Conservation (phyloP, 164 flowering plant genomes). For the Annona cherimola region DNA sequence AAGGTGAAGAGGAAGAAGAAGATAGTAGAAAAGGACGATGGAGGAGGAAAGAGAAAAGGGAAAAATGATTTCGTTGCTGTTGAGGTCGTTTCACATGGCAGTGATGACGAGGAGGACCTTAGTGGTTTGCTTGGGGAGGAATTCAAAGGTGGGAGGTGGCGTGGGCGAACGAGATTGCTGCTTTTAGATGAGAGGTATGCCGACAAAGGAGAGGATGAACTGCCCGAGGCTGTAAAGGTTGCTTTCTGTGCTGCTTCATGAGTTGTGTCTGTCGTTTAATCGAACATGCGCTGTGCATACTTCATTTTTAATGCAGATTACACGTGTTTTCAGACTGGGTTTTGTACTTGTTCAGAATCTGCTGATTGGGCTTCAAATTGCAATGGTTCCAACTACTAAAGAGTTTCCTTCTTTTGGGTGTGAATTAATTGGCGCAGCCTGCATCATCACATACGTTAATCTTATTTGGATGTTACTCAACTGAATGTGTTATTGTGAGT, state of each 20-base stretch:
- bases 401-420: not conserved
- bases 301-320: not conserved
- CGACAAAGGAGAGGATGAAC: slow-evolving; percentile 33
- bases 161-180: slow-evolving; percentile 78
- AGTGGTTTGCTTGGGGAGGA: slow-evolving; percentile 65
- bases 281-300: not conserved
- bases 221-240: slow-evolving; percentile 93
- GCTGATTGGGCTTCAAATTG: not conserved
- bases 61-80: slow-evolving; percentile 44
- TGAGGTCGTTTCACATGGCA: slow-evolving; percentile 51
- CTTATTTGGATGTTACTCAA: not conserved
- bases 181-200: slow-evolving; percentile 79
- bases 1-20: slow-evolving; percentile 41
- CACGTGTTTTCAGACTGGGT: not conserved
- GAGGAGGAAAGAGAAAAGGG: slow-evolving; percentile 26
- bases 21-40: slow-evolving; percentile 13
- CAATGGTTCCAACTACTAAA: too few relatives aligned
- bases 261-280: slow-evolving; percentile 13
- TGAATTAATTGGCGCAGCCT: not conserved
- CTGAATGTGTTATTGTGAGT: too few relatives aligned
- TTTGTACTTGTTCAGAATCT: not conserved
- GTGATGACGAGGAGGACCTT: slow-evolving; percentile 45
- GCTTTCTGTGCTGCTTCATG: slow-evolving; percentile 23
- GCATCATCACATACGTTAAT: not conserved
- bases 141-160: slow-evolving; percentile 59